phyloP scores from a whole-genome alignment of 306 rosid species.

The Vachellia collinsii region DNA sequence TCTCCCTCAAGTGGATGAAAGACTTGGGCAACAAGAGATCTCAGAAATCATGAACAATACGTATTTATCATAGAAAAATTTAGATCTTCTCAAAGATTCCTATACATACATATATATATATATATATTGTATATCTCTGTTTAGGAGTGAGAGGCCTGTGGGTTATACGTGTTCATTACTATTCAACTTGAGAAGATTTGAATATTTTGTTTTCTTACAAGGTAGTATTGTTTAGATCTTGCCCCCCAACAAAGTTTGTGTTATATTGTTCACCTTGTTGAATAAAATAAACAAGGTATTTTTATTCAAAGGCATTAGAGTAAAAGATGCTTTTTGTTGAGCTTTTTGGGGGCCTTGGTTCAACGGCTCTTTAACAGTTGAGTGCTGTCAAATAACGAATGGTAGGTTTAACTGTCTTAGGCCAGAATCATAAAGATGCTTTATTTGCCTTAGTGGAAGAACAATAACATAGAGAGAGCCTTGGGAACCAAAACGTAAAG shows the following conservation, averaged over 20 bases:
- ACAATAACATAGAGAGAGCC: not conserved
- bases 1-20: slow-evolving; percentile 57
- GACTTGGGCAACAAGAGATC: slow-evolving; percentile 37
- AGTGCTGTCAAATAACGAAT: not conserved
- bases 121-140: not conserved
- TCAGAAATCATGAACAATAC: slow-evolving; percentile 24
- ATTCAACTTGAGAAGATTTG: not conserved
- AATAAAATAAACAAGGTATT: not conserved
- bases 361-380: not conserved
- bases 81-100: not conserved
- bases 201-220: not conserved
- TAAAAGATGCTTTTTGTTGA: not conserved
- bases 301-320: too few species aligned
- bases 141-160: not conserved
- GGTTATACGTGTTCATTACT: not conserved
- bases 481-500: not conserved
- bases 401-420: not conserved
- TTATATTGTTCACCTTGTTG: not conserved
- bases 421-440: not conserved
- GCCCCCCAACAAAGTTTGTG: not conserved
- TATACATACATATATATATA: not conserved
- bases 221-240: not conserved
- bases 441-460: not conserved
- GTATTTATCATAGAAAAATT: not conserved
- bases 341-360: not conserved